Conservation (phyloP, 2,329 filamentous ascomycete genomes). For the Xylaria hypoxylon region DNA sequence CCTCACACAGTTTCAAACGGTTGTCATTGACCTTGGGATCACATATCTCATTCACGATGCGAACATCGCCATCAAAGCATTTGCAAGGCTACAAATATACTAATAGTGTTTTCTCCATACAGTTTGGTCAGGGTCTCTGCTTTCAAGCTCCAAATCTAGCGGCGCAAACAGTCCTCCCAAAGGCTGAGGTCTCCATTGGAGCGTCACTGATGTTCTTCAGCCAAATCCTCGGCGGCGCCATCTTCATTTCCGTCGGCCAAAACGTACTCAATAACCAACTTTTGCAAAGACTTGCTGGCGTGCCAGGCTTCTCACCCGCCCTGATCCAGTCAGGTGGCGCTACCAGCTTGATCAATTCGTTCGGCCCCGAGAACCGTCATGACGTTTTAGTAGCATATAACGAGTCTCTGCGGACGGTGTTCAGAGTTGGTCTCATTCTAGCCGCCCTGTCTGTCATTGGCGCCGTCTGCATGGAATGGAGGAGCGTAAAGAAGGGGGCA, state of each 20-base stretch:
- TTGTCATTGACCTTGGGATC: not conserved
- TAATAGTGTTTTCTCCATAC: constrained; percentile 20
- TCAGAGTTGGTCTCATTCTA: constrained; percentile 69
- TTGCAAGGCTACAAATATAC: not conserved
- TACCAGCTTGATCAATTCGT: constrained; percentile 42
- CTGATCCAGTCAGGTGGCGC: constrained; percentile 51
- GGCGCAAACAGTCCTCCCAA: constrained; percentile 59
- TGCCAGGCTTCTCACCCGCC: constrained; percentile 49
- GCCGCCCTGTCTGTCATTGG: constrained; percentile 66
- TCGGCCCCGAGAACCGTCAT: constrained; percentile 44
- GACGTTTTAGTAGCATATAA: constrained; percentile 66
- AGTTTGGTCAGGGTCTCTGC: constrained; percentile 58
- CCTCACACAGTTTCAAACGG: not conserved
- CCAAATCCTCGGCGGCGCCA: constrained; percentile 59
- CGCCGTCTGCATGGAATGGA: constrained; percentile 70
- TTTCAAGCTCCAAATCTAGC: constrained; percentile 61
- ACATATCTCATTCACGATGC: not conserved
- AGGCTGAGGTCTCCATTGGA: constrained; percentile 57
- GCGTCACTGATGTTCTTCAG: constrained; percentile 59
- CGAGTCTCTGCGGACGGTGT: constrained; percentile 66
- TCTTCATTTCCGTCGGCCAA: constrained; percentile 60
- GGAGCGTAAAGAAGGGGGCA: constrained; percentile 54
- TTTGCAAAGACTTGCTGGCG: constrained; percentile 48
- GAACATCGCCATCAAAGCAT: not conserved
- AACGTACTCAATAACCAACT: constrained; percentile 59